Conservation (phyloP, 768 basidiomycete genomes). For the Macrolepiota albuminosa region DNA sequence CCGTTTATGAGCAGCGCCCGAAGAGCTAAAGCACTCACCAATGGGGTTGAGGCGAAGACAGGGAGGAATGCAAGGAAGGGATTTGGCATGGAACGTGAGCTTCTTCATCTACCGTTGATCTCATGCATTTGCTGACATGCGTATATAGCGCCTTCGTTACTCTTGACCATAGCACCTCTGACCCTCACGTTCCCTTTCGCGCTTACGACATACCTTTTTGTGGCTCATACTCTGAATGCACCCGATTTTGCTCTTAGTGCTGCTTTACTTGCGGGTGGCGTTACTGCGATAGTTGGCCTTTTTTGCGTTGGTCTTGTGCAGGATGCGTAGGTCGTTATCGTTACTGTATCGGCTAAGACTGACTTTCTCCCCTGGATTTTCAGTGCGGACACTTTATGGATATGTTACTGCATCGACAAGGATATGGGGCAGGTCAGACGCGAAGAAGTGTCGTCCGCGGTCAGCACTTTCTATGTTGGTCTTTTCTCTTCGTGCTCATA, state of each 20-base stretch:
- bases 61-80: slow-evolving; percentile 37
- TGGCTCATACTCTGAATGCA: slow-evolving; percentile 71
- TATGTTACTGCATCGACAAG: slow-evolving; percentile 49
- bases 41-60: slow-evolving; percentile 24
- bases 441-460: slow-evolving; percentile 37
- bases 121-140: slow-evolving; percentile 1
- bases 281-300: slow-evolving; percentile 76
- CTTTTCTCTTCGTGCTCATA: not conserved
- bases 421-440: slow-evolving; percentile 33
- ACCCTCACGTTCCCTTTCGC: slow-evolving; percentile 81
- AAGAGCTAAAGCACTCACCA: slow-evolving; percentile 42
- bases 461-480: slow-evolving; percentile 16
- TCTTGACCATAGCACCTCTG: slow-evolving; percentile 74
- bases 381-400: slow-evolving; percentile 41
- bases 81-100: slow-evolving; percentile 58
- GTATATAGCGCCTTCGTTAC: slow-evolving; percentile 51
- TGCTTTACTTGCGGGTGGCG: slow-evolving; percentile 69
- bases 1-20: slow-evolving; percentile 56
- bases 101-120: not conserved
- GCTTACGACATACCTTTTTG: slow-evolving; percentile 79
- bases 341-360: not conserved
- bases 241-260: slow-evolving; percentile 73
- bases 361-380: not conserved
- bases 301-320: slow-evolving; percentile 81
- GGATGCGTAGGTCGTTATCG: slow-evolving; percentile 42